Percentiles rank a stretch among this genome's conserved stretches.
phyloP scores from a whole-genome alignment of 2,329 filamentous ascomycete species.

The Catunica adiposa region DNA sequence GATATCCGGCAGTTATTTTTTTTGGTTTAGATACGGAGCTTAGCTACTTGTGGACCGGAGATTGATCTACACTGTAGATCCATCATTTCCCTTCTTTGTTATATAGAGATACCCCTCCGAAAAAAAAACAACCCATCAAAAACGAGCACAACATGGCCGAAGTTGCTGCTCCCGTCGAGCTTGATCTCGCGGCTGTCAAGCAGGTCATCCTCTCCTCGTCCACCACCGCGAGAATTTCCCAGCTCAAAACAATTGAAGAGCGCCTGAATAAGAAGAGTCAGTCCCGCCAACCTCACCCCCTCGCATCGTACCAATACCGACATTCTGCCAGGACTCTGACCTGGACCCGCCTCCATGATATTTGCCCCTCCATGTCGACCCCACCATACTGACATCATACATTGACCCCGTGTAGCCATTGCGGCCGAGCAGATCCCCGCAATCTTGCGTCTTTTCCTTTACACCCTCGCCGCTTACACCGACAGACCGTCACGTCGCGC shows the following conservation, averaged over 20 bases:
- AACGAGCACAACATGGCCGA: constrained; percentile 13
- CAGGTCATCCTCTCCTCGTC: constrained; percentile 45
- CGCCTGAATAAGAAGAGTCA: constrained; percentile 38
- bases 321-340: neutral
- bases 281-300: constrained; percentile 15
- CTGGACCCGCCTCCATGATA: neutral
- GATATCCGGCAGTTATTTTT: no score
- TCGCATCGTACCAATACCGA: constrained; percentile 15
- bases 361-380: constrained; percentile 1
- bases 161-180: constrained; percentile 19
- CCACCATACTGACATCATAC: constrained; percentile 2
- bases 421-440: constrained; percentile 32
- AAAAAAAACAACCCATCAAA: neutral
- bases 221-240: constrained; percentile 36
- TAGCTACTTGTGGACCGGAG: neutral
- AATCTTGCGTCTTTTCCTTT: constrained; percentile 61
- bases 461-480: constrained; percentile 72
- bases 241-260: constrained; percentile 40
- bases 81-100: neutral
- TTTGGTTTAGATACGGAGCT: no score
- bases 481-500: constrained; percentile 73
- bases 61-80: neutral
- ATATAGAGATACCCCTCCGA: neutral
- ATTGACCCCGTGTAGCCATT: constrained; percentile 23
- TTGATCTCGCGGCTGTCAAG: constrained; percentile 35